phyloP scores from a whole-genome alignment of 139 green algal genomes.

The Monoraphidium neglectum region DNA sequence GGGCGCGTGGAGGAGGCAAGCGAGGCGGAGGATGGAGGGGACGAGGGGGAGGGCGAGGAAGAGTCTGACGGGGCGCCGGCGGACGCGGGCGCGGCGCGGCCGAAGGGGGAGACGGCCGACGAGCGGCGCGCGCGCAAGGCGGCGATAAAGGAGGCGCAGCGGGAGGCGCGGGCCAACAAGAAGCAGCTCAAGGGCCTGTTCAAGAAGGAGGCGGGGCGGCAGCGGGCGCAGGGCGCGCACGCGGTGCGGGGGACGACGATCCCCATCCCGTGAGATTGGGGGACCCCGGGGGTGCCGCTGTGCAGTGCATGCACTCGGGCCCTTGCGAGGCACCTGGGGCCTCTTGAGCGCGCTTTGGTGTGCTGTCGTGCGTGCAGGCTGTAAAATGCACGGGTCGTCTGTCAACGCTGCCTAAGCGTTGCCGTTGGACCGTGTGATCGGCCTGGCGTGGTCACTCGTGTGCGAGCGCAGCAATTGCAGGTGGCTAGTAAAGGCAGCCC shows the following conservation, averaged over 20 bases:
- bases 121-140: conserved; percentile 82
- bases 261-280: conserved; percentile 38
- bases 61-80: conserved; percentile 1
- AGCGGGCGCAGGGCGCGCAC: conserved; percentile 50
- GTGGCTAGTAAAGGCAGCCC: too few relatives aligned
- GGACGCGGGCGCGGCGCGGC: conserved; percentile 21
- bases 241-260: conserved; percentile 26
- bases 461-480: too few relatives aligned
- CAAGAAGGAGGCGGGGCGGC: conserved; percentile 59
- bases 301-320: too few relatives aligned
- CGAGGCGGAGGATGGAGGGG: too few relatives aligned
- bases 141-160: conserved; percentile 78
- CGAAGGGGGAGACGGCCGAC: conserved; percentile 79
- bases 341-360: too few relatives aligned
- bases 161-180: conserved; percentile 70
- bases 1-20: too few relatives aligned
- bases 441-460: too few relatives aligned
- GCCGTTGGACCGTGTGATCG: too few relatives aligned
- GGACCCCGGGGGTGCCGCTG: neutral
- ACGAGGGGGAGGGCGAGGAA: conserved; percentile 5
- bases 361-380: too few relatives aligned
- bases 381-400: too few relatives aligned
- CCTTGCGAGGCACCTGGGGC: too few relatives aligned
- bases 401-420: too few relatives aligned
- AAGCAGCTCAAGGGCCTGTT: conserved; percentile 85